Evolutionary conservation across 2,329 filamentous ascomycete species (phyloP), one percentile per base, ranked within the genome.

Genomic region (Anisogramma anomala): DNA sequence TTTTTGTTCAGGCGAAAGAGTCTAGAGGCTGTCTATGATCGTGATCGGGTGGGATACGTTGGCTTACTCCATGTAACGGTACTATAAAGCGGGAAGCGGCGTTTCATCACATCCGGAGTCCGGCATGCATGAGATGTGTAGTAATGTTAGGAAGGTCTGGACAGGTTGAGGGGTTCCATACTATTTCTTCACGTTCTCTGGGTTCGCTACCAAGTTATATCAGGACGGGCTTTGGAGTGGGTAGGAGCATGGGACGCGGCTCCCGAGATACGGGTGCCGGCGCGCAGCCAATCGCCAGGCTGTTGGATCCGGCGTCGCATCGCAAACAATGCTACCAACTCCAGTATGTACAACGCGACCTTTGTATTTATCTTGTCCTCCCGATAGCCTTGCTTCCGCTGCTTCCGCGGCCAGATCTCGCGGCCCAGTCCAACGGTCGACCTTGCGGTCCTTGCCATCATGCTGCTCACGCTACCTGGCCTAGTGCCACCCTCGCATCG

Each of bases 61-160:
- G n/a, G n/a, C n/a, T n/a, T 25, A 6, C 23, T 25, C 11, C 23
- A 25, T 25, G 23, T 6, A 25, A 25, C 11, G 23, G 11, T 25
- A 18, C 14, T 26, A 36, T 34, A 39, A 23, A 43, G 33, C 32
- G 34, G 41, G 41, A 33, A 36, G 25, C 23, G 41, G 44, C 44
- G 34, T 41, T 38, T 11, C 33, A 33, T 31, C 25, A 40, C 14
- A 15, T 41, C 26, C 18, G 26, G 20, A 18, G 23, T 33, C 27
- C 5, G 34, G 31, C 37, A 28, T 39, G 44, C 41, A 44, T 44
- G 34, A 35, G 41, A 41, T 38, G 41, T 31, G 33, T 19, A 23
- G 22, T 39, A 33, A 30, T 44, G 37, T 33, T 23, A 36, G 36
- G 36, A 37, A 36, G n/a, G n/a, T n/a, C n/a, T n/a, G n/a, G n/a